Evolutionary conservation across 768 basidiomycete species (phyloP).

Genomic region (Butyriboletus loyo): DNA sequence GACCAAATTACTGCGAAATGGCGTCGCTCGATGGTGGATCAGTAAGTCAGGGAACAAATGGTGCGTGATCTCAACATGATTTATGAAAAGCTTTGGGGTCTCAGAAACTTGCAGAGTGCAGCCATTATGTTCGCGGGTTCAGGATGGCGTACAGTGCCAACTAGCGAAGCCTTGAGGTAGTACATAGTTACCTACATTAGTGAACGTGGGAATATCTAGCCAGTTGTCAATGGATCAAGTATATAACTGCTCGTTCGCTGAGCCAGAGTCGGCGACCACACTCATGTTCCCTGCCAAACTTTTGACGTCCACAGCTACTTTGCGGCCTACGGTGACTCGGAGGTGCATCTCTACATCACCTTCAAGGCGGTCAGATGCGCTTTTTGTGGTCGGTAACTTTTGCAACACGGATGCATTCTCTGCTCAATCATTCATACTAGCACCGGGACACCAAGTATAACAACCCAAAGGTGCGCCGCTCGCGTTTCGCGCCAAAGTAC

Average conservation of each 20-base stretch:
- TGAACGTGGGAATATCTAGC: conserved; percentile 13
- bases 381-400: conserved; percentile 71
- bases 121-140: neutral
- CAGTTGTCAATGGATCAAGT: neutral
- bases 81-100: neutral
- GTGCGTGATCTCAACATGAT: neutral
- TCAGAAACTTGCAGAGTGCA: neutral
- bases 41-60: conserved; percentile 19
- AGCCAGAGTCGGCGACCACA: neutral
- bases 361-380: conserved; percentile 68
- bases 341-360: conserved; percentile 38
- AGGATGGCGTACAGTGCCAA: neutral
- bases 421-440: conserved; percentile 40
- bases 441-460: conserved; percentile 95
- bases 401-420: conserved; percentile 5
- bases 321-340: conserved; percentile 17
- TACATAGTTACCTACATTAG: too few relatives aligned
- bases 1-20: conserved; percentile 69
- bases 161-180: too few relatives aligned
- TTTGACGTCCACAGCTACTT: conserved; percentile 7
- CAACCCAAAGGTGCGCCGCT: conserved; percentile 70
- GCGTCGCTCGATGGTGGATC: conserved; percentile 62
- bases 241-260: neutral
- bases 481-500: neutral
- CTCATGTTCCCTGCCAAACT: conserved; percentile 24